These are phyloP conservation scores for Fistulinella prunicolor DNA, from an alignment of 768 basidiomycete species.

Conservation along the genomic window DNA sequence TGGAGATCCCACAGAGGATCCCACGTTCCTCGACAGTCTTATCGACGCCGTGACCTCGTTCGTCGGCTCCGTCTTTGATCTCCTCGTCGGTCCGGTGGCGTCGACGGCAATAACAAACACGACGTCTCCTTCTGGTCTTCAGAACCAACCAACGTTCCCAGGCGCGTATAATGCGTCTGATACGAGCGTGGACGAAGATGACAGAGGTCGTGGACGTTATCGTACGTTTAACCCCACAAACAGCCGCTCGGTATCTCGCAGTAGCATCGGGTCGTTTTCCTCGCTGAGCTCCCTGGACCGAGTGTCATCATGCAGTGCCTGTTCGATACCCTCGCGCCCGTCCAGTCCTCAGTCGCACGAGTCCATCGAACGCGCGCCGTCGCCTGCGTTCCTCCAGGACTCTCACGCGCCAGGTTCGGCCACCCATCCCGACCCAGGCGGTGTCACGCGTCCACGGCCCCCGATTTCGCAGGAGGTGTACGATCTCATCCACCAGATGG, in stretches of 20 bases:
- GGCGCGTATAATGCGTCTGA: too few relatives aligned
- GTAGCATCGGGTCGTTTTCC: slow-evolving; percentile 38
- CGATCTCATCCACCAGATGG: slow-evolving; percentile 39
- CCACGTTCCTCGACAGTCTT: too few relatives aligned
- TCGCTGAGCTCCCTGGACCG: slow-evolving; percentile 49
- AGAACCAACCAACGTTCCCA: too few relatives aligned
- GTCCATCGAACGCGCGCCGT: too few relatives aligned
- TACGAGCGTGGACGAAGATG: neutral
- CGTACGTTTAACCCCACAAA: neutral
- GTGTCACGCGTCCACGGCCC: too few relatives aligned
- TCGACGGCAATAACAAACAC: too few relatives aligned
- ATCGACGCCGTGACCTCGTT: too few relatives aligned
- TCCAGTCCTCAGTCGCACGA: slow-evolving; percentile 24
- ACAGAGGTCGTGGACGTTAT: slow-evolving; percentile 2
- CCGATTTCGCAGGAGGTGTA: slow-evolving; percentile 32
- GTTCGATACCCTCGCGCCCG: slow-evolving; percentile 29
- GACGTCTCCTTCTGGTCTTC: too few relatives aligned
- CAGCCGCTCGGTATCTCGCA: slow-evolving; percentile 17
- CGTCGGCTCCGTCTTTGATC: too few relatives aligned
- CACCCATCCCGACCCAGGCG: too few relatives aligned
- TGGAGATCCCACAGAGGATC: too few relatives aligned
- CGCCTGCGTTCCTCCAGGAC: slow-evolving; percentile 28
- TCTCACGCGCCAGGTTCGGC: neutral
- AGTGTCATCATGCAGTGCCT: slow-evolving; percentile 32
- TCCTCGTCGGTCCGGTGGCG: too few relatives aligned